A percentile compares a stretch with the other conserved stretches of the same genome.
Conservation (phyloP, 768 basidiomycete genomes). For the Cyclocybe aegerita region DNA sequence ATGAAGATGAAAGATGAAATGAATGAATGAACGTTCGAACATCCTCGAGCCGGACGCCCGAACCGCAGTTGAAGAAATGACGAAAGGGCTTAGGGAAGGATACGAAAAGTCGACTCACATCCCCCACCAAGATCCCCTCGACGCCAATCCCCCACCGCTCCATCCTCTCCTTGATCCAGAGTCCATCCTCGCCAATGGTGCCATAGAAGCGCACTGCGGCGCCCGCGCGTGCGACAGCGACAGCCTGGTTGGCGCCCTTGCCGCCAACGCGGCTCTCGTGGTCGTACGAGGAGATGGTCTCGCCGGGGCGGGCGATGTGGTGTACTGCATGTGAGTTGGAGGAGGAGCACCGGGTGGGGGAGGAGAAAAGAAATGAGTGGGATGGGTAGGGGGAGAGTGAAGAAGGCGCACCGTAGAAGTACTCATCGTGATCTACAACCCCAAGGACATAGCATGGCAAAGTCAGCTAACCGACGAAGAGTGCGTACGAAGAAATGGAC, state of each 20-base stretch:
- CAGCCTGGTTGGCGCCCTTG: constrained; percentile 67
- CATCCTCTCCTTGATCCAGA: constrained; percentile 44
- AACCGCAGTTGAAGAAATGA: too few relatives aligned
- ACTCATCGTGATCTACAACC: constrained; percentile 53
- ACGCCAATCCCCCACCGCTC: constrained; percentile 39
- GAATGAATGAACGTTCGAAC: too few relatives aligned
- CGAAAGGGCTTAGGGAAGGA: background rate
- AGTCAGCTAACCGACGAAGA: background rate
- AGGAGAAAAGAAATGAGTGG: background rate
- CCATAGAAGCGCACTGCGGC: constrained; percentile 48
- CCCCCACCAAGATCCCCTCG: constrained; percentile 33
- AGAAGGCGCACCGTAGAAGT: constrained; percentile 44
- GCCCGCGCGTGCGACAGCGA: constrained; percentile 53
- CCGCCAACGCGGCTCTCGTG: constrained; percentile 55
- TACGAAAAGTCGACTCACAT: constrained; percentile 26
- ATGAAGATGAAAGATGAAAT: too few relatives aligned
- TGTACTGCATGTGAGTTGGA: constrained; percentile 34
- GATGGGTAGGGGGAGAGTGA: background rate
- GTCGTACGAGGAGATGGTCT: constrained; percentile 54
- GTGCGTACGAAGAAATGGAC: constrained; percentile 7
- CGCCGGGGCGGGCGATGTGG: constrained; percentile 52
- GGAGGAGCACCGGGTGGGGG: background rate
- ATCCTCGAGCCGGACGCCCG: too few relatives aligned
- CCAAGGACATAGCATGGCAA: background rate
- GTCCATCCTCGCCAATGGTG: constrained; percentile 52